Evolutionary conservation across 2,329 filamentous ascomycete genomes (phyloP).

Genomic region (Kalmusia sp.): DNA sequence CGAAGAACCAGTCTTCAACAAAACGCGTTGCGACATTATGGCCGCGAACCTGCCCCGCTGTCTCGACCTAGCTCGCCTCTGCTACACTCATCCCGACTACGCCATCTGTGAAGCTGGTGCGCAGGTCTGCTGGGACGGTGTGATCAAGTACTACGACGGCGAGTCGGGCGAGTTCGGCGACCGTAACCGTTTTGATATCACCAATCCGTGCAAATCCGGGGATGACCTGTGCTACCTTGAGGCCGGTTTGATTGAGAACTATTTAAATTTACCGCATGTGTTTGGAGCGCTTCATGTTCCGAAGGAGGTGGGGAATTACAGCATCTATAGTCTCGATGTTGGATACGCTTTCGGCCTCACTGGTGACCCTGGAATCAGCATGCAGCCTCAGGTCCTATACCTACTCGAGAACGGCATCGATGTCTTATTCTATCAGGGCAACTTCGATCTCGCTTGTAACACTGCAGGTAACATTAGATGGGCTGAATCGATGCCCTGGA

Average conservation of each 20-base stretch:
- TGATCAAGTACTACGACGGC: constrained; percentile 50
- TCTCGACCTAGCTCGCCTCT: constrained; percentile 50
- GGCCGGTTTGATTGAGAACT: constrained; percentile 34
- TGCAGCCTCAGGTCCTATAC: constrained; percentile 42
- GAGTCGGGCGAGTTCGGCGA: constrained; percentile 47
- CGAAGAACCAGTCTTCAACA: constrained; percentile 52
- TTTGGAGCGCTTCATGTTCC: constrained; percentile 43
- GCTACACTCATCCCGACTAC: constrained; percentile 50
- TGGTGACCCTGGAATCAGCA: constrained; percentile 36
- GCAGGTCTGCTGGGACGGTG: constrained; percentile 47
- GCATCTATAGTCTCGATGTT: constrained; percentile 30
- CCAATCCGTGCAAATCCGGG: constrained; percentile 42
- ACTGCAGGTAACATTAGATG: constrained; percentile 49
- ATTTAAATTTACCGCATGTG: constrained; percentile 42
- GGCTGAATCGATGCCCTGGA: constrained; percentile 53
- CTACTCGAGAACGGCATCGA: constrained; percentile 47
- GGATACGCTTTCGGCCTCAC: constrained; percentile 36
- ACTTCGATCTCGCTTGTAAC: constrained; percentile 51
- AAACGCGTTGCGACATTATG: constrained; percentile 56
- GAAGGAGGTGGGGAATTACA: constrained; percentile 41
- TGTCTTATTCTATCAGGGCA: constrained; percentile 50
- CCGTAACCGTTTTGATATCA: constrained; percentile 56
- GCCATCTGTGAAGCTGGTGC: constrained; percentile 50
- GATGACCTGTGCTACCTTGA: constrained; percentile 50
- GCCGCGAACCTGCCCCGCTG: constrained; percentile 55